Base-by-base conservation (phyloP, 2,329 filamentous ascomycete genomes). In the Pseudogymnoascus sp. region DNA sequence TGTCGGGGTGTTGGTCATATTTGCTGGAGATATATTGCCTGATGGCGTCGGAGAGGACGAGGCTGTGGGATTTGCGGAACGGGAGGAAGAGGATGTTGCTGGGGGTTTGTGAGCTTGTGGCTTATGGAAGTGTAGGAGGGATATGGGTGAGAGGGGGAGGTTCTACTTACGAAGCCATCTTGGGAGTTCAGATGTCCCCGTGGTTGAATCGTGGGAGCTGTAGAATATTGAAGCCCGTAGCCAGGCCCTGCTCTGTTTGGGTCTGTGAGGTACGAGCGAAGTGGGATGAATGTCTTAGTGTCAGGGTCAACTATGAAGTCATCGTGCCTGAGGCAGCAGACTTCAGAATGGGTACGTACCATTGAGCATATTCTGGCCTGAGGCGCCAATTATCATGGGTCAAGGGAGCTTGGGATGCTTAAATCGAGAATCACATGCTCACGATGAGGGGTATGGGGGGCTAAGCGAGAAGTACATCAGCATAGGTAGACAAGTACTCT, bases 1-100 rank as follows among this genome's bases (percentile, higher is more conserved):
- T 96, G 76, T 97, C 92, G 35, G 95, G 93, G 74, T 96, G 93
- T 75, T 99, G 95, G 76, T 98, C 93, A 88, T 98, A 98, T 82
- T 98, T 97, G 76, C 86, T 89, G 66, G 92, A 96, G 72, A 99
- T 98, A 79, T 99, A 98, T 74, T 95, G 88, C 68, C 90, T 91
- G 74, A 99, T 92, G 60, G 92, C 89, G 65, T 85, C 82, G 62
- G 90, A 89, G 66, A 98, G 83, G 64, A 89, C 89, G 41, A 96
- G 81, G 63, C 88, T 83, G 67, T 89, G 86, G 61, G 92, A 93
- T 73, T 88, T 90, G 70, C 93, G 91, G 77, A 98, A 98, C 7
- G 93, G 93, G 35, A 74, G 61, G 62, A 68, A 73, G 64, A 74
- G 69, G 53, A 74, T 73, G 62, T 73, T 73, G 66, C 72, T 74